A percentile compares a stretch with the other conserved stretches of the same genome.
Conservation (phyloP, 2,329 filamentous ascomycete genomes). For the Fusarium sp. region DNA sequence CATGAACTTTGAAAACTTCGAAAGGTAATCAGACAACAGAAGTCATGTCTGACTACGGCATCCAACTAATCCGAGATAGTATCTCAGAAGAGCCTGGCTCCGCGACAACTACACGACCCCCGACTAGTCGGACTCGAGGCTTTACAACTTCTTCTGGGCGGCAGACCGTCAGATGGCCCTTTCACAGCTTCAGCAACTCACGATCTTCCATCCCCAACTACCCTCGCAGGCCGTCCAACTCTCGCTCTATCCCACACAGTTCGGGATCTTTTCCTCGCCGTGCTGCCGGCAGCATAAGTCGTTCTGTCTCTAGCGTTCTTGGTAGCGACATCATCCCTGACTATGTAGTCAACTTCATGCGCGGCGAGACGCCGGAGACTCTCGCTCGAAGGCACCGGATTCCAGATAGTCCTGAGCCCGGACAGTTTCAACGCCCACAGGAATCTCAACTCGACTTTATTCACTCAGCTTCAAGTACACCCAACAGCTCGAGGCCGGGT, state of each 20-base stretch:
- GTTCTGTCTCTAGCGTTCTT: slow-evolving; percentile 46
- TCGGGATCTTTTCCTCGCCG: slow-evolving; percentile 38
- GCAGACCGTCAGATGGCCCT: slow-evolving; percentile 41
- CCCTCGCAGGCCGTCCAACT: slow-evolving; percentile 30
- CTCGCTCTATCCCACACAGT: slow-evolving; percentile 34
- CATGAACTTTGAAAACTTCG: slow-evolving; percentile 42
- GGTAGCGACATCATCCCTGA: slow-evolving; percentile 61
- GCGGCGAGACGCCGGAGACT: slow-evolving; percentile 64
- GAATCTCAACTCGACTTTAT: slow-evolving; percentile 30
- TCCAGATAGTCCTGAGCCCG: slow-evolving; percentile 41
- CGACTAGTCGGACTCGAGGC: slow-evolving; percentile 38
- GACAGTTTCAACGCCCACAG: slow-evolving; percentile 30
- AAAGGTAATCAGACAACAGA: slow-evolving; percentile 29
- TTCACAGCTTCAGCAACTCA: slow-evolving; percentile 43
- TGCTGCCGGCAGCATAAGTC: slow-evolving; percentile 42
- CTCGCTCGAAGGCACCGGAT: slow-evolving; percentile 55
- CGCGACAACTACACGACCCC: slow-evolving; percentile 24
- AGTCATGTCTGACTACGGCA: slow-evolving; percentile 9
- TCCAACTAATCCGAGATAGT: slow-evolving; percentile 24
- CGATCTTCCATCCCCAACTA: slow-evolving; percentile 37
- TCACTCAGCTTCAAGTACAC: slow-evolving; percentile 11
- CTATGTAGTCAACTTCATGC: slow-evolving; percentile 64
- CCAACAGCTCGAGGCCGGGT: slow-evolving; percentile 29
- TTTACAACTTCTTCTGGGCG: slow-evolving; percentile 42
- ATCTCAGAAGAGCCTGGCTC: slow-evolving; percentile 41